These are phyloP conservation scores for Taphrina flavorubra DNA, from an alignment of 1,139 yeast genomes.

Conservation along the genomic window DNA sequence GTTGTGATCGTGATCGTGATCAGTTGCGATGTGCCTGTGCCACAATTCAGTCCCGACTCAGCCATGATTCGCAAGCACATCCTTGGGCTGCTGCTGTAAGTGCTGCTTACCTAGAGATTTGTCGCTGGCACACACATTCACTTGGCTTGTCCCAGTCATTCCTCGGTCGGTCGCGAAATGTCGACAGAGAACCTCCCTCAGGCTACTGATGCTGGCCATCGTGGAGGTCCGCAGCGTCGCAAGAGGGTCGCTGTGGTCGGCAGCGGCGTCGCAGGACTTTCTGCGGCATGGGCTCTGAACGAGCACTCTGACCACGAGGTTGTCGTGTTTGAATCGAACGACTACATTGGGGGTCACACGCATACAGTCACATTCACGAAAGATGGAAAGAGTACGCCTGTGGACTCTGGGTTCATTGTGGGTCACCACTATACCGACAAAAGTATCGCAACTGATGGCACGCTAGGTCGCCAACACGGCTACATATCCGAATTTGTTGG, in stretches of 20 bases:
- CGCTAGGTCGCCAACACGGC: conserved; percentile 33
- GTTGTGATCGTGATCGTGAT: background rate
- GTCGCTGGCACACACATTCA: too few relatives aligned
- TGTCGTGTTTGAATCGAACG: conserved; percentile 24
- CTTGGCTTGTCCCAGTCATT: too few relatives aligned
- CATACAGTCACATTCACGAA: conserved; percentile 29
- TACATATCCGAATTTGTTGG: conserved; percentile 33
- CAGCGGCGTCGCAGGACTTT: conserved; percentile 43
- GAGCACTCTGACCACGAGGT: conserved; percentile 39
- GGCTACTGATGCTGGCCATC: conserved; percentile 10
- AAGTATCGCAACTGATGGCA: background rate
- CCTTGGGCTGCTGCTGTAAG: too few relatives aligned
- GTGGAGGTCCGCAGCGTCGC: background rate
- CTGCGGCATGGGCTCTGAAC: conserved; percentile 41
- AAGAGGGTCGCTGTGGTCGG: conserved; percentile 43
- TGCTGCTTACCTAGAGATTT: too few relatives aligned
- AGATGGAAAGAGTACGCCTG: conserved; percentile 24
- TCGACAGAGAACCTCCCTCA: conserved; percentile 13
- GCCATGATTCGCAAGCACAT: background rate
- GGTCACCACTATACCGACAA: background rate
- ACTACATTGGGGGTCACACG: conserved; percentile 39
- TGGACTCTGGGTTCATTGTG: conserved; percentile 38
- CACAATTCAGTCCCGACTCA: background rate
- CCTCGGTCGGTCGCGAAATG: background rate
- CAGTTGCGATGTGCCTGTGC: conserved; percentile 7